These are phyloP conservation scores for Cinnamomum micranthum DNA, from an alignment of 164 flowering plant genomes.

Conservation along the genomic window DNA sequence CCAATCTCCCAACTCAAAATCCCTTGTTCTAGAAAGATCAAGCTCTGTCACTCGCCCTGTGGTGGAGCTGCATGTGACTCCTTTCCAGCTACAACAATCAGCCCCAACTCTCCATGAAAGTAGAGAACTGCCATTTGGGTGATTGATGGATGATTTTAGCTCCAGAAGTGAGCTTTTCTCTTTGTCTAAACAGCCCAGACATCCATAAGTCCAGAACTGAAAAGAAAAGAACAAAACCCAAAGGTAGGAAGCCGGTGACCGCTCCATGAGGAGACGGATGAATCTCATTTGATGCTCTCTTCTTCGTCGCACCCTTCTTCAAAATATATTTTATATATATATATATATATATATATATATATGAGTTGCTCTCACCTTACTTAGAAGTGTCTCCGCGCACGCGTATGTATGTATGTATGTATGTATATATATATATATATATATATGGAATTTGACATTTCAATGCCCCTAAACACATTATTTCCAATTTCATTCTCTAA, in stretches of 20 bases:
- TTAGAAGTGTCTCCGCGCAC: too few relatives aligned
- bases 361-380: too few relatives aligned
- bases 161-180: neutral
- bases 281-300: too few relatives aligned
- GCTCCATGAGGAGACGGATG: slow-evolving; percentile 1
- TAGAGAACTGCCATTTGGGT: slow-evolving; percentile 4
- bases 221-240: neutral
- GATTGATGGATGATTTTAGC: neutral
- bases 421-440: too few relatives aligned
- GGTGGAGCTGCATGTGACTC: neutral
- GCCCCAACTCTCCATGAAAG: slow-evolving; percentile 1
- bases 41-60: slow-evolving; percentile 6
- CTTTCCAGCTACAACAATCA: slow-evolving; percentile 9
- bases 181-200: neutral
- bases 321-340: too few relatives aligned
- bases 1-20: neutral
- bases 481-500: too few relatives aligned
- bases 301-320: too few relatives aligned
- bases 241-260: neutral
- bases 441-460: too few relatives aligned
- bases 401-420: too few relatives aligned
- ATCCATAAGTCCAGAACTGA: neutral
- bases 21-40: neutral
- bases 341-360: too few relatives aligned
- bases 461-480: too few relatives aligned